Evolutionary conservation across 768 basidiomycete species (phyloP), one percentile per base, ranked within the genome.

Genomic region (Podaxis carcinomalis): DNA sequence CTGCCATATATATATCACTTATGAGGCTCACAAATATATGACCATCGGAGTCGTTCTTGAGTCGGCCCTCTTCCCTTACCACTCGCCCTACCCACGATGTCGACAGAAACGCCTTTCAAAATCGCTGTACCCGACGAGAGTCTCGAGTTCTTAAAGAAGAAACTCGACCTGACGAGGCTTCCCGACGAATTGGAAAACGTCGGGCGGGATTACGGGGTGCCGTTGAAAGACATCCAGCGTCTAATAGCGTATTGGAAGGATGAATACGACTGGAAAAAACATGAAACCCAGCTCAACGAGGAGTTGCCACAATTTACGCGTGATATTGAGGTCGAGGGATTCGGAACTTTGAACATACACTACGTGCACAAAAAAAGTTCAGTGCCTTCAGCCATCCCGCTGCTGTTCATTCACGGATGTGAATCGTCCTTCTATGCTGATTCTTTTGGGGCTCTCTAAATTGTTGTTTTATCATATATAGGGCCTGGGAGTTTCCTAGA

Each of bases 401-500:
- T 75, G 50, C 49, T 74, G 21, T 74, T 73, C 56, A 71, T 83
- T 14, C 84, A 86, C 62, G 84, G 84, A 21, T 86, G 84, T 74
- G 59, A 57, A 73, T 70, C 23, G 25, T 21, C 10, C 25, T 56
- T 44, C 35, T 28, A 32, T 9, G 32, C 16, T 44, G 42, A 21
- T 10, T 55, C 21, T 19, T 36, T 21, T 9, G 21, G 23, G 35
- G 2, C 19, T 27, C 44, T 44, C 40, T 47, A 25, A 52, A n/a
- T 42, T 6, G 13, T 42, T 42, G 40, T 32, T 2, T n/a, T 54
- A 23, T 23, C 13, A 36, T 14, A 7, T 47, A 27, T 56, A 85
- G 85, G 84, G 85, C 86, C 85, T 0, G 85, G 86, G 28, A 74
- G 78, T 64, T 83, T 86, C 66, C 63, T 80, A 5, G 87, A 89